Base-by-base conservation (phyloP, 768 basidiomycete species). In the Brasilioporus rufonigricans region DNA sequence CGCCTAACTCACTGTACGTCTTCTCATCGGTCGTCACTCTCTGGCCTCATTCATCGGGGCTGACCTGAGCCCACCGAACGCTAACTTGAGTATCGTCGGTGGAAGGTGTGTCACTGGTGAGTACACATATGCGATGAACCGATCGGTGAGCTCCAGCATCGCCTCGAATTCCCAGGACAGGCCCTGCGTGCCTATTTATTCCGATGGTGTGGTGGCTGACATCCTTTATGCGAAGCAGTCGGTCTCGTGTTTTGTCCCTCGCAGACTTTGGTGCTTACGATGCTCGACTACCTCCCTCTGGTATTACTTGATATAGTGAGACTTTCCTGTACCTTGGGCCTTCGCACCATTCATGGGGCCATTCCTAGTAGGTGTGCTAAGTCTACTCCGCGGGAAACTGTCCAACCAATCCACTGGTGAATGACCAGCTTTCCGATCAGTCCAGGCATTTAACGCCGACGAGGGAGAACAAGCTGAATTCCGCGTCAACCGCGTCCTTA, bases 221-320 rank as follows among this genome's bases (percentile, higher is more conserved):
- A 53, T 24, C 29, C 44, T 16, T n/a, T 43, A 0, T 27, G 5
- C 10, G 36, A 31, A 50, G 8, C 62, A 90, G 93, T 98, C 58
- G 92, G 89, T 44, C 91, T 93, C 39, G 98, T 98, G 96, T 85
- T 98, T 62, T 95, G 88, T 71, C 82, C 96, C 51, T 95, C 90
- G 0, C 89, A 90, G 0, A 87, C 87, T 39, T 74, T 99, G 55
- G 98, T 96, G 0, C 68, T 89, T 51, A 76, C 98, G 60, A 98
- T 99, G 96, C 80, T 99, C 48, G 84, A 86, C 33, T 85, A 98
- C 47, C 94, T 98, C 0, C 91, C 91, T n/a, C 91, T 91, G 0
- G 83, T 93, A 5, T 91, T 90, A 24, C 76, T 93, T 50, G 91
- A 90, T 61, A 86, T 93, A 63, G 82, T 95, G 74, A 29, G 77